Conservation (phyloP, 768 basidiomycete genomes). For the Auricularia sp. region DNA sequence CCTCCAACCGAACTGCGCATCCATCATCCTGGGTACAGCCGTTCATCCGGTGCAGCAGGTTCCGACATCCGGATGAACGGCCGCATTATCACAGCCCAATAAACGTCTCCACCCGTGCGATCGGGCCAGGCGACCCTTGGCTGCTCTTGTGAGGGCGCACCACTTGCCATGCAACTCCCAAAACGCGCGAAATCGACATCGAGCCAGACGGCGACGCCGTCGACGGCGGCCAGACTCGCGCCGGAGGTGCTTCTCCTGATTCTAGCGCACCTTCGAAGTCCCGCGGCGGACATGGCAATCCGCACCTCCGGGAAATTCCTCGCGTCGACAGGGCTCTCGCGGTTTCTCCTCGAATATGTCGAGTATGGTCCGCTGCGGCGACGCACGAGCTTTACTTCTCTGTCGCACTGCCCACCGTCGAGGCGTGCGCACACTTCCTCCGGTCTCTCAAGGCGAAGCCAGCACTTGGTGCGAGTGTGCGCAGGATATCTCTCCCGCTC, state of each 20-base stretch:
- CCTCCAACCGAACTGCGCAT: neutral
- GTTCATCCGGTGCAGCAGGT: neutral
- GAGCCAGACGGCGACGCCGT: neutral
- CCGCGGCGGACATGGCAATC: neutral
- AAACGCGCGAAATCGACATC: neutral
- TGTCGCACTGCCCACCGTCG: neutral
- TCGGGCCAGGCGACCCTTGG: neutral
- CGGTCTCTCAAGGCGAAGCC: neutral
- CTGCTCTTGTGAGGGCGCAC: neutral
- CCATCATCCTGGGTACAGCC: neutral
- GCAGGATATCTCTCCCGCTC: neutral
- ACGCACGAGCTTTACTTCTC: neutral
- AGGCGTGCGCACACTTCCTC: neutral
- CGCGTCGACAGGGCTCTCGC: neutral
- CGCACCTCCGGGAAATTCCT: neutral
- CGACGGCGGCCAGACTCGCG: neutral
- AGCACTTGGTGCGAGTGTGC: neutral
- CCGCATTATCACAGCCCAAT: neutral
- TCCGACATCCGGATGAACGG: neutral
- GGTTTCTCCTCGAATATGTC: neutral
- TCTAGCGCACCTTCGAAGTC: neutral
- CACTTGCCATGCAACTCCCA: neutral
- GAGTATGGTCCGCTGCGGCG: neutral
- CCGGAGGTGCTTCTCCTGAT: neutral
- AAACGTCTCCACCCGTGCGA: neutral